These are phyloP conservation scores for Naganishia sp. DNA, from an alignment of 1,284 basidiomycete genomes.

Conservation along the genomic window DNA sequence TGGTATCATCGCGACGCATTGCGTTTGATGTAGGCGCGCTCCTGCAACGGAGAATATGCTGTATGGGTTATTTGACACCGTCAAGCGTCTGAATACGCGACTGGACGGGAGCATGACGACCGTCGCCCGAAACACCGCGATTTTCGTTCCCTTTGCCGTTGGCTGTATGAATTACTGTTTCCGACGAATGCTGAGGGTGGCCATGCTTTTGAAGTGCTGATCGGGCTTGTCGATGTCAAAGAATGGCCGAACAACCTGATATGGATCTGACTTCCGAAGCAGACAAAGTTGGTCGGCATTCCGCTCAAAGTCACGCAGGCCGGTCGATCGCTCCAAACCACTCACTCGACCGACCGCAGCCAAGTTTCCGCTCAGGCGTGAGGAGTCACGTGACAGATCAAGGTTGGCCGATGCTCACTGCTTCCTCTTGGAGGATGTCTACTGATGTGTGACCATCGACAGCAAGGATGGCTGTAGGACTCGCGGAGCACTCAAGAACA, in stretches of 20 bases:
- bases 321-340: too few relatives aligned
- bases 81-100: not conserved
- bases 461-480: too few relatives aligned
- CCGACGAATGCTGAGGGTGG: not conserved
- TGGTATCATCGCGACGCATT: not conserved
- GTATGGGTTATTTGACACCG: not conserved
- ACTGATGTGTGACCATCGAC: too few relatives aligned
- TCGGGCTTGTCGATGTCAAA: not conserved
- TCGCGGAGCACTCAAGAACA: too few relatives aligned
- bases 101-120: conserved; percentile 1
- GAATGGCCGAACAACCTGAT: too few relatives aligned
- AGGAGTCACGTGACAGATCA: too few relatives aligned
- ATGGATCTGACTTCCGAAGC: too few relatives aligned
- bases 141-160: not conserved
- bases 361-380: not conserved
- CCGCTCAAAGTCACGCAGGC: too few relatives aligned
- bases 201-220: not conserved
- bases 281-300: too few relatives aligned
- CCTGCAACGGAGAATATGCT: not conserved
- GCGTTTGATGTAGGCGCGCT: not conserved
- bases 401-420: too few relatives aligned
- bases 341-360: too few relatives aligned
- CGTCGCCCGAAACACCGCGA: not conserved
- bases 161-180: not conserved
- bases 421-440: too few relatives aligned